Evolutionary conservation across 1,139 yeast species (phyloP).

Genomic region (Lodderomyces margitis): DNA sequence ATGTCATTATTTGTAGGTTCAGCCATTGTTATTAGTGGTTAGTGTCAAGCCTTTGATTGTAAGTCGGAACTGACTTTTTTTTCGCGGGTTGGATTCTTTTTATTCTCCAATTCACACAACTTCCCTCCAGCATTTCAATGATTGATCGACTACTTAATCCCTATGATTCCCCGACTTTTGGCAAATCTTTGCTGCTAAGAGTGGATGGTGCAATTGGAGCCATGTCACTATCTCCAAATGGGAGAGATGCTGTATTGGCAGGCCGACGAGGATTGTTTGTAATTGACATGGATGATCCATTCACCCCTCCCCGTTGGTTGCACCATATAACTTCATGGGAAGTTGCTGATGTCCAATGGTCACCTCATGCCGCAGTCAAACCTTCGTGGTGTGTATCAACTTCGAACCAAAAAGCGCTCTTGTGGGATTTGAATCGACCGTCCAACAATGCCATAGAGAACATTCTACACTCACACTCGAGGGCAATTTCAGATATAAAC

Average conservation of each 20-base stretch:
- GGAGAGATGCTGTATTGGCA: slow-evolving; percentile 91
- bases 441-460: slow-evolving; percentile 79
- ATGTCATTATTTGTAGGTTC: slow-evolving; percentile 9
- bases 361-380: slow-evolving; percentile 74
- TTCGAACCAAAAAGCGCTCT: slow-evolving; percentile 88
- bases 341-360: slow-evolving; percentile 98
- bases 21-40: slow-evolving; percentile 7
- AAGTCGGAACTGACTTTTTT: too few species aligned
- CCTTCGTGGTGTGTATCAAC: slow-evolving; percentile 94
- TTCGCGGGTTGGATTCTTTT: background rate
- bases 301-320: slow-evolving; percentile 90
- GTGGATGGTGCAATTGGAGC: slow-evolving; percentile 96
- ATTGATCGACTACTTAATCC: slow-evolving; percentile 19
- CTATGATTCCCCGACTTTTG: slow-evolving; percentile 57
- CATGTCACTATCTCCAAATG: slow-evolving; percentile 88
- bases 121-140: slow-evolving; percentile 6
- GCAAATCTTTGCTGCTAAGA: slow-evolving; percentile 74
- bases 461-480: slow-evolving; percentile 81
- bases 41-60: too few species aligned
- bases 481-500: slow-evolving; percentile 95
- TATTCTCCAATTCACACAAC: background rate
- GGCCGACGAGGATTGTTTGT: slow-evolving; percentile 84
- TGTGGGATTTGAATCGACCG: slow-evolving; percentile 85
- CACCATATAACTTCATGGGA: slow-evolving; percentile 96
- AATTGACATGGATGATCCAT: slow-evolving; percentile 93